Evolutionary conservation across 2,329 filamentous ascomycete genomes (phyloP).

Genomic region (Trichoderma arundinaceum): DNA sequence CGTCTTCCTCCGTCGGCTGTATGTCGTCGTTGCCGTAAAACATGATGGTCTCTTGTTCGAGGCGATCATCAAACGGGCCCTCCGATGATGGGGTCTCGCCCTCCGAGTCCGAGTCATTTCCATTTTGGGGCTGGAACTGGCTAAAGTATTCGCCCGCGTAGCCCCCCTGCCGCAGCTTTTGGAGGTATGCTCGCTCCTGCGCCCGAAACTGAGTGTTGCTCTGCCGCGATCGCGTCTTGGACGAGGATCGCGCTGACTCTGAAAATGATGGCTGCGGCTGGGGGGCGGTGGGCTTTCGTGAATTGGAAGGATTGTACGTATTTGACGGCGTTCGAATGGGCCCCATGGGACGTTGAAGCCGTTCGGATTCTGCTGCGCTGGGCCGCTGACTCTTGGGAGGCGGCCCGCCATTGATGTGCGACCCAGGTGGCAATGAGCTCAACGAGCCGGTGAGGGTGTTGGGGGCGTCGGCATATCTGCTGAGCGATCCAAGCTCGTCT

Average conservation of each 20-base stretch:
- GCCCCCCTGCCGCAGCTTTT: conserved; percentile 82
- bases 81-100: conserved; percentile 90
- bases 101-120: conserved; percentile 82
- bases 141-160: conserved; percentile 70
- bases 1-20: conserved; percentile 86
- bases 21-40: conserved; percentile 91
- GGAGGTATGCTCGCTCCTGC: conserved; percentile 92
- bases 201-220: conserved; percentile 55
- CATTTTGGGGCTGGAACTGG: conserved; percentile 64
- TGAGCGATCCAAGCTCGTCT: conserved; percentile 54
- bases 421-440: conserved; percentile 50
- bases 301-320: conserved; percentile 75
- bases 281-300: conserved; percentile 54
- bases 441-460: conserved; percentile 49
- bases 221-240: conserved; percentile 57
- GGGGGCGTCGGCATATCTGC: conserved; percentile 51
- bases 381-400: conserved; percentile 49
- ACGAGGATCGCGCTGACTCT: conserved; percentile 54
- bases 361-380: conserved; percentile 33
- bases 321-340: conserved; percentile 77
- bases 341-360: conserved; percentile 66
- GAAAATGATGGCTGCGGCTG: conserved; percentile 51
- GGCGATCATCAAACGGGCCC: conserved; percentile 80
- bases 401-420: conserved; percentile 49
- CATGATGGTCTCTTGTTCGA: conserved; percentile 90